These are phyloP conservation scores for Vigna hirtella DNA, from an alignment of 306 rosid genomes.

Conservation along the genomic window DNA sequence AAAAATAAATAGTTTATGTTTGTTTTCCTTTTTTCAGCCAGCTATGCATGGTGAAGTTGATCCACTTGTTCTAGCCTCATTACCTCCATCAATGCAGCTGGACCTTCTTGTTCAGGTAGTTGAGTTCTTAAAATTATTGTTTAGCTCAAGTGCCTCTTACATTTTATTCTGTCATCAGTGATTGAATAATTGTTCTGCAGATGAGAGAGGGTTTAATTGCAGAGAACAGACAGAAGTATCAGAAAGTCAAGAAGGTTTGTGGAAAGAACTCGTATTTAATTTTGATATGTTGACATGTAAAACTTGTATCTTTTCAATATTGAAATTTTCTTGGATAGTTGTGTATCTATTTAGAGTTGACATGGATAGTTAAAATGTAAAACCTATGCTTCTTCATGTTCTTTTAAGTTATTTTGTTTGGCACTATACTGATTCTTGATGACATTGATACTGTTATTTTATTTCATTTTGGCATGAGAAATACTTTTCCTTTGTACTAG, in stretches of 20 bases:
- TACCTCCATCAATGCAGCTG: constrained; percentile 71
- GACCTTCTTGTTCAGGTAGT: constrained; percentile 65
- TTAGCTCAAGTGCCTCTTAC: constrained; percentile 24
- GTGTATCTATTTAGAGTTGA: not conserved
- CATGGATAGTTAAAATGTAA: too few relatives aligned
- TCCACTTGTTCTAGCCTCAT: constrained; percentile 60
- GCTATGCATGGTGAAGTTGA: constrained; percentile 55
- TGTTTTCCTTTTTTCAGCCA: constrained; percentile 47
- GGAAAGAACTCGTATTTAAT: constrained; percentile 34
- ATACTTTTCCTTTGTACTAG: constrained; percentile 31
- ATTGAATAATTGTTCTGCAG: constrained; percentile 52
- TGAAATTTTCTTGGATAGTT: constrained; percentile 17
- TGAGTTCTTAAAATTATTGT: constrained; percentile 33
- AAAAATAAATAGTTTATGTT: constrained; percentile 6
- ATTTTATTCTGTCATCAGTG: constrained; percentile 35
- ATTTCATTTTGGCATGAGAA: not conserved
- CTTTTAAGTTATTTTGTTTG: constrained; percentile 28
- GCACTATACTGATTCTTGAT: constrained; percentile 10
- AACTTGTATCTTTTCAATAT: not conserved
- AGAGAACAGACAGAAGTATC: constrained; percentile 93
- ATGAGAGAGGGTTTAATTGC: constrained; percentile 92
- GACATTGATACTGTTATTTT: constrained; percentile 28
- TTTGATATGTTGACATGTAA: constrained; percentile 25
- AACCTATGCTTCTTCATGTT: constrained; percentile 7
- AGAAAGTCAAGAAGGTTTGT: constrained; percentile 93